Conservation (phyloP, 148 eudicot genomes). For the Pouteria glomerata region DNA sequence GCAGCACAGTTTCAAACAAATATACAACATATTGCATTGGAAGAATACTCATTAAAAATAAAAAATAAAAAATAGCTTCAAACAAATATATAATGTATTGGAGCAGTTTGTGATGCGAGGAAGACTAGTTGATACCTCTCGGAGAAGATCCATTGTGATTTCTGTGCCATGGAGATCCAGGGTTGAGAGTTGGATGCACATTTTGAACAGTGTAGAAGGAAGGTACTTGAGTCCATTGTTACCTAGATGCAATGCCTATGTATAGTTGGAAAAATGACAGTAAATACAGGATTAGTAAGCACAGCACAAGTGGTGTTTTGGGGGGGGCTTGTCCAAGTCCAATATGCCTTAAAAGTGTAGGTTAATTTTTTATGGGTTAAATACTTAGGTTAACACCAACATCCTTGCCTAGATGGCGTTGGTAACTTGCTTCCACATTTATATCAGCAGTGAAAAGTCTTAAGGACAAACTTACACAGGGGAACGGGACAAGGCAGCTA, state of each 20-base stretch:
- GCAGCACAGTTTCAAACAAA: neutral
- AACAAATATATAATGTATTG: too few relatives aligned
- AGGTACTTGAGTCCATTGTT: constrained; percentile 74
- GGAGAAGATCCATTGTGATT: constrained; percentile 75
- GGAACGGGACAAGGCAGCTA: too few relatives aligned
- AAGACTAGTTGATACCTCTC: constrained; percentile 41
- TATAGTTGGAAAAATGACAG: neutral
- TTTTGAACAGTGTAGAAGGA: constrained; percentile 58
- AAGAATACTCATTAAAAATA: too few relatives aligned
- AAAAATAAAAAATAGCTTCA: neutral
- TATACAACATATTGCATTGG: neutral
- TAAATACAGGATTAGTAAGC: neutral
- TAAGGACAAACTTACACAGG: too few relatives aligned
- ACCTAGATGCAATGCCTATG: constrained; percentile 63
- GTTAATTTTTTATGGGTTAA: neutral
- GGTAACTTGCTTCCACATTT: neutral
- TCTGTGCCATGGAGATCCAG: constrained; percentile 86
- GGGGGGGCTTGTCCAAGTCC: too few relatives aligned
- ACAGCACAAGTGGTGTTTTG: neutral
- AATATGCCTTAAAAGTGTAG: neutral
- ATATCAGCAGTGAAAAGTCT: neutral
- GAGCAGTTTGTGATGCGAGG: too few relatives aligned
- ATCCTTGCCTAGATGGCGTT: neutral
- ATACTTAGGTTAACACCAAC: neutral
- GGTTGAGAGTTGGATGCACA: constrained; percentile 60